These are phyloP conservation scores for Talaromyces sp. DNA, from an alignment of 2,329 filamentous ascomycete species.

Conservation along the genomic window DNA sequence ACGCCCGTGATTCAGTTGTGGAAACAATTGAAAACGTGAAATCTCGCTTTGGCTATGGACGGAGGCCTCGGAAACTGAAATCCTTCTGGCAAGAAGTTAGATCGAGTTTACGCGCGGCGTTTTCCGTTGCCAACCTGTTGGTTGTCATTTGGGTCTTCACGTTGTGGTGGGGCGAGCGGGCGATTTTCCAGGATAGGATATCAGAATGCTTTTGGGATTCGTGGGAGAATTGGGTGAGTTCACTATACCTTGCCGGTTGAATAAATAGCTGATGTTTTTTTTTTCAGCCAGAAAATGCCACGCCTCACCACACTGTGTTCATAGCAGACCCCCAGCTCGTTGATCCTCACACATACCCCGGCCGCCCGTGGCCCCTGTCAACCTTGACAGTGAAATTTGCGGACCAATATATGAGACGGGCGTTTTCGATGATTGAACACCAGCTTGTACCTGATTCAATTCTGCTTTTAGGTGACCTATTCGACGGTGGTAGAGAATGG, in stretches of 20 bases:
- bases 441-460: slow-evolving; percentile 78
- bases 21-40: slow-evolving; percentile 12
- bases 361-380: slow-evolving; percentile 69
- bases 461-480: slow-evolving; percentile 88
- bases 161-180: slow-evolving; percentile 80
- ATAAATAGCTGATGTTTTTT: neutral
- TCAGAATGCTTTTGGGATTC: slow-evolving; percentile 71
- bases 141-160: slow-evolving; percentile 70
- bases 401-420: slow-evolving; percentile 82
- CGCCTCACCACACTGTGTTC: slow-evolving; percentile 78
- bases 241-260: neutral
- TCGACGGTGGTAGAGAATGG: slow-evolving; percentile 96
- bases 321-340: slow-evolving; percentile 89
- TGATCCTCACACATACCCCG: slow-evolving; percentile 91
- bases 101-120: slow-evolving; percentile 16
- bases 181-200: slow-evolving; percentile 67
- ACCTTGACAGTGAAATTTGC: slow-evolving; percentile 67
- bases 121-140: slow-evolving; percentile 58
- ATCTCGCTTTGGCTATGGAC: slow-evolving; percentile 8
- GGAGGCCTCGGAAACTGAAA: slow-evolving; percentile 9
- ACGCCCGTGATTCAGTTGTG: slow-evolving; percentile 20
- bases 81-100: slow-evolving; percentile 16
- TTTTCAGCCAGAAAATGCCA: slow-evolving; percentile 66
- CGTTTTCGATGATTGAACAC: slow-evolving; percentile 73
- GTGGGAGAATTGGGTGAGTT: slow-evolving; percentile 87